Evolutionary conservation across 2,329 filamentous ascomycete genomes (phyloP), one percentile per base, ranked within the genome.

Genomic region (Apiospora hydei): DNA sequence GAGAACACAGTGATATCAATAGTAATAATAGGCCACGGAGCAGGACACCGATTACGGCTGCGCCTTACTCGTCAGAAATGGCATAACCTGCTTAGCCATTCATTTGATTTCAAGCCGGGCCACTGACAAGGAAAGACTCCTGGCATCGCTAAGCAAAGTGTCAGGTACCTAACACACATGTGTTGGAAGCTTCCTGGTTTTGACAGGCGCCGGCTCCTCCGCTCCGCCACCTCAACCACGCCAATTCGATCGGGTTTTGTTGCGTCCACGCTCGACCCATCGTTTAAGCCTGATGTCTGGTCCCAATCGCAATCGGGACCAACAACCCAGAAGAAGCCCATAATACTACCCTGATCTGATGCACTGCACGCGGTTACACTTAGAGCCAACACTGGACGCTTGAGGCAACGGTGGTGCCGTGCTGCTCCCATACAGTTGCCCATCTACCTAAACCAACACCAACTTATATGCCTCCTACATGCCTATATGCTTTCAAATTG

Each of bases 201-300:
- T 64, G 57, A 64, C 34, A 64, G 34, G 10, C 57, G 57, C 34
- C 57, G 38, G 30, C 53, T 64, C 57, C 57, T 64, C 34, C 57
- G 16, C 57, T 43, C 41, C 41, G 41, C 41, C 24, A 51, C 47
- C 47, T 51, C 47, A 51, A 43, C 13, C 51, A 57, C 51, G 26
- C 16, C 51, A 21, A 57, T 34, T n/a, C 57, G 16, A n/a, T 38
- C 30, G 30, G 18, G 38, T n/a, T 38, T 61, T 18, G 6, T 38
- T 21, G 53, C 53, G 18, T n/a, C 34, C 57, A 41, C 34, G 34
- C 34, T 38, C 5, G 34, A 38, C 34, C 34, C 34, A 38, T 38
- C 34, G 34, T 38, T 38, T 38, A 38, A 38, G 7, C 5, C 34
- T 38, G 34, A 38, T 18, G 4, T 7, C 3, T 30, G 38, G 18